Base-by-base conservation (phyloP, 2,329 filamentous ascomycete genomes). In the Huntiella moniliformis region DNA sequence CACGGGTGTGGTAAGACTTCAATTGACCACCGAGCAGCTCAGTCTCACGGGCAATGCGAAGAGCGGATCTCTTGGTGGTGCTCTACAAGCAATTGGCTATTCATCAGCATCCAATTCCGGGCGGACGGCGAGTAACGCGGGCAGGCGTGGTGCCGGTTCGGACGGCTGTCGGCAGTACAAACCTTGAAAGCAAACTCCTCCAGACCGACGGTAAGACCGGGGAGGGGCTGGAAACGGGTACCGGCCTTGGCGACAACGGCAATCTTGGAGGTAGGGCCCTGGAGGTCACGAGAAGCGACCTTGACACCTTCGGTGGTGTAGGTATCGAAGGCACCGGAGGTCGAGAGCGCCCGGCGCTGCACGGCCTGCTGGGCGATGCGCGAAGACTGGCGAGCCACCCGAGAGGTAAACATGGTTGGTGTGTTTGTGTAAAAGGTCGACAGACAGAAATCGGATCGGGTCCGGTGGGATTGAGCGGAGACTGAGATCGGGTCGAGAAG, bases 111-210 rank as follows among this genome's bases (percentile, higher is more conserved):
- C 17, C 31, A 38, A 32, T 50, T 38, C 37, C 38, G 28, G 41
- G 37, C 22, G 39, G 32, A 37, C 12, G 33, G 22, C 13, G 22
- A 22, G 16, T 15, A 15, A 42, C 38, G 32, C 36, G 18, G 17
- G 18, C 5, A 13, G 46, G 37, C 31, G 32, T 38, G 28, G 39
- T 35, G 35, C 36, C 28, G 36, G 35, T 35, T 22, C 38, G 42
- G 43, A 42, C 13, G 40, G 32, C 32, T 38, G 47, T 31, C 32
- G 38, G 22, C 36, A 44, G 33, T 33, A 48, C 50, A 48, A 48
- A 86, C 91, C 83, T 93, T 93, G 77, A 95, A 98, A 54, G 92
- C 88, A 69, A 92, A 98, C 63, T 85, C 82, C 69, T 91, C 82
- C 54, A 98, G 74, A 49, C 82, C 88, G 60, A 87, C 81, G 53